Evolutionary conservation across 768 basidiomycete species (phyloP).

Genomic region (Russula abietina): DNA sequence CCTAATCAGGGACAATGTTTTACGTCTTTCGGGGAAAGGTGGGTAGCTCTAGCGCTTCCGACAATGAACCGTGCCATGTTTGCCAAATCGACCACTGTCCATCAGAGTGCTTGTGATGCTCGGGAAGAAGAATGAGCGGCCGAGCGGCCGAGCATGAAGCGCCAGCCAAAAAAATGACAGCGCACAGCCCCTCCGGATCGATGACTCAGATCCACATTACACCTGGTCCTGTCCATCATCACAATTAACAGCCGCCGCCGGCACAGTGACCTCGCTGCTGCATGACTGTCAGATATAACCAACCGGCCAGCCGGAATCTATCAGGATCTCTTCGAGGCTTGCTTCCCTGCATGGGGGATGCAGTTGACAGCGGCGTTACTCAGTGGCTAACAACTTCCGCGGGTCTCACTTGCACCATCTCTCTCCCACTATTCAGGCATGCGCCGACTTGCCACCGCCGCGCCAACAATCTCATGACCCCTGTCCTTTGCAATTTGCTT

Average conservation of each 20-base stretch:
- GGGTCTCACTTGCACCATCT: not conserved
- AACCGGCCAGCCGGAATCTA: not conserved
- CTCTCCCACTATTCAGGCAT: constrained; percentile 1
- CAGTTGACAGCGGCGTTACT: constrained; percentile 3
- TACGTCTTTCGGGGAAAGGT: not conserved
- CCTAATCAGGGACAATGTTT: constrained; percentile 2
- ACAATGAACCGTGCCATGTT: not conserved
- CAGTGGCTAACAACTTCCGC: not conserved
- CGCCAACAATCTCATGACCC: not conserved
- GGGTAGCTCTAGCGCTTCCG: not conserved
- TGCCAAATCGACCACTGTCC: not conserved
- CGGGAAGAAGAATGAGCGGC: not conserved
- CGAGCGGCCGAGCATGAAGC: not conserved
- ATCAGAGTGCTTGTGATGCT: not conserved
- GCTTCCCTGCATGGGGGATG: not conserved
- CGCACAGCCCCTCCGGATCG: not conserved
- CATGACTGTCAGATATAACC: not conserved
- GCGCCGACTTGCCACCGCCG: not conserved
- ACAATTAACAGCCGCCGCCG: not conserved
- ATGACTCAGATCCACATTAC: not conserved
- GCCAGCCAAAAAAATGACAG: not conserved
- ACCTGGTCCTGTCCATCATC: not conserved
- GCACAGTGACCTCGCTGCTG: not conserved
- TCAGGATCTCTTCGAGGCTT: not conserved
- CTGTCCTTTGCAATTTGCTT: not conserved